Conservation (phyloP, 768 basidiomycete genomes). For the Suillus clintonianus region DNA sequence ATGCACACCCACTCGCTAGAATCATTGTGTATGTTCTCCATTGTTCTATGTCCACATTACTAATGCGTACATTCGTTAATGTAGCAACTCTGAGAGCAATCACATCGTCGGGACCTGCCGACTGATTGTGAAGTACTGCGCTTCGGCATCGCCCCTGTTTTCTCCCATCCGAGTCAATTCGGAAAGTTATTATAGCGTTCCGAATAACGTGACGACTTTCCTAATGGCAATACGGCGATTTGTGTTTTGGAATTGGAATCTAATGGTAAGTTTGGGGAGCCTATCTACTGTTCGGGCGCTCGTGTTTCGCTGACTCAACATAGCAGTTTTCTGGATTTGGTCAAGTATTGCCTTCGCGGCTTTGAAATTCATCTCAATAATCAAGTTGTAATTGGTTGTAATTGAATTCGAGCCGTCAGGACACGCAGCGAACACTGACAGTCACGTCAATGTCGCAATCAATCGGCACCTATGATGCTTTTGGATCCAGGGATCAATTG, state of each 20-base stretch:
- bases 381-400: neutral
- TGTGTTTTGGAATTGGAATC: slow-evolving; percentile 8
- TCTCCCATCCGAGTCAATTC: slow-evolving; percentile 12
- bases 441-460: slow-evolving; percentile 3
- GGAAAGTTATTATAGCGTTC: slow-evolving; percentile 8
- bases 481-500: neutral
- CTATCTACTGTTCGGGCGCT: slow-evolving; percentile 27
- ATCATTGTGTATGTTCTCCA: slow-evolving; percentile 1
- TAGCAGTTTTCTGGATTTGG: slow-evolving; percentile 4
- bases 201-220: slow-evolving; percentile 3
- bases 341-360: neutral
- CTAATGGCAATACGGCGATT: slow-evolving; percentile 5
- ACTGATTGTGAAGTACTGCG: slow-evolving; percentile 10
- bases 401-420: neutral
- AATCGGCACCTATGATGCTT: neutral
- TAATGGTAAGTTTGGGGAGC: slow-evolving; percentile 20
- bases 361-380: slow-evolving; percentile 3
- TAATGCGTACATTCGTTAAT: slow-evolving; percentile 1
- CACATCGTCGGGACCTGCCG: slow-evolving; percentile 4
- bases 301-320: slow-evolving; percentile 15
- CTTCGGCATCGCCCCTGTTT: slow-evolving; percentile 16
- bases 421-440: neutral
- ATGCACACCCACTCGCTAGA: neutral
- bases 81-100: neutral
- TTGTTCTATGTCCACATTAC: slow-evolving; percentile 4